Evolutionary conservation across 2,329 filamentous ascomycete genomes (phyloP).

Genomic region (Achaetomium macrosporum): DNA sequence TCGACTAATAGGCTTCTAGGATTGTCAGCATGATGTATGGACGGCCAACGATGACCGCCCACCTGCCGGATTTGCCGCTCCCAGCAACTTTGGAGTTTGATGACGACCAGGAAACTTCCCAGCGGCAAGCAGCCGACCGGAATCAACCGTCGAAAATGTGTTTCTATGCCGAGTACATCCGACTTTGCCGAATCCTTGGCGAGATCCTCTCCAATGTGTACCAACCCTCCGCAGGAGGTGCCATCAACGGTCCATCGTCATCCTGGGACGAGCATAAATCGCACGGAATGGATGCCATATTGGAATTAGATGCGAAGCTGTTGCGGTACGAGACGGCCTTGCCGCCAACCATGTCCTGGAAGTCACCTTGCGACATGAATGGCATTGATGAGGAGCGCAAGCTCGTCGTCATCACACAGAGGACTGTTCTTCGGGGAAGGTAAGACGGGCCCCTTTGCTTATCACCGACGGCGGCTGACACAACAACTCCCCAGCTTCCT

Average conservation of each 20-base stretch:
- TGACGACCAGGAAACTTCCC: not conserved
- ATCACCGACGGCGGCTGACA: not conserved
- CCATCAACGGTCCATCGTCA: not conserved
- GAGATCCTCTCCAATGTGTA: slow-evolving; percentile 21
- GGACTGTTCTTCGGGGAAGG: slow-evolving; percentile 18
- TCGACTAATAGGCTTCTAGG: slow-evolving; percentile 12
- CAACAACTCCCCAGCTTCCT: slow-evolving; percentile 13
- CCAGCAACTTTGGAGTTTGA: slow-evolving; percentile 8
- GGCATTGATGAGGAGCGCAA: slow-evolving; percentile 6
- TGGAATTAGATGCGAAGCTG: slow-evolving; percentile 20
- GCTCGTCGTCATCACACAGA: slow-evolving; percentile 13
- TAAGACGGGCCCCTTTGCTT: not conserved
- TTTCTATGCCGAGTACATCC: slow-evolving; percentile 19
- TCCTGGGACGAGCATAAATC: slow-evolving; percentile 3
- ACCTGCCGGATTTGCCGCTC: slow-evolving; percentile 20
- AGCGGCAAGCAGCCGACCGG: not conserved
- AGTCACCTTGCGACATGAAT: slow-evolving; percentile 9
- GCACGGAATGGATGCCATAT: slow-evolving; percentile 18
- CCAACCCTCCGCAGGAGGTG: slow-evolving; percentile 6
- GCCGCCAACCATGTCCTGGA: slow-evolving; percentile 18
- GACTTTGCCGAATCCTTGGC: slow-evolving; percentile 17
- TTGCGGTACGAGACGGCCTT: slow-evolving; percentile 15
- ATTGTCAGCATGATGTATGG: slow-evolving; percentile 28
- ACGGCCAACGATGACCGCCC: slow-evolving; percentile 23
- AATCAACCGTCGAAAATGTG: slow-evolving; percentile 11